phyloP scores from a whole-genome alignment of 2,329 filamentous ascomycete genomes.

The Neoscytalidium dimidiatum region DNA sequence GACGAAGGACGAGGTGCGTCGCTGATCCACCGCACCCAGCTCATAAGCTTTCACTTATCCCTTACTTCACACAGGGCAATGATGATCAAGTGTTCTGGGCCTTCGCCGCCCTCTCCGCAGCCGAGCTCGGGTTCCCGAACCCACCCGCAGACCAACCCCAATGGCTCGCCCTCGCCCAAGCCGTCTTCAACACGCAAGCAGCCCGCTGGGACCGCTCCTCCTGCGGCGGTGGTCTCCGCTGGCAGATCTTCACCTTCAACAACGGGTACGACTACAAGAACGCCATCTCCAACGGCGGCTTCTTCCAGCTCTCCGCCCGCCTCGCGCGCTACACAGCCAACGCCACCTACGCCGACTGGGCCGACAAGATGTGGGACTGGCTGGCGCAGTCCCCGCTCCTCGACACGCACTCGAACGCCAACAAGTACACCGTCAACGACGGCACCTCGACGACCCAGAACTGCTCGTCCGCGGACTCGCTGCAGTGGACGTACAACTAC shows the following conservation, averaged over 20 bases:
- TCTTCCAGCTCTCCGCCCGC: constrained; percentile 41
- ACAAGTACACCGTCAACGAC: constrained; percentile 31
- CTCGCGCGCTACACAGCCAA: constrained; percentile 41
- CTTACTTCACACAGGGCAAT: constrained; percentile 47
- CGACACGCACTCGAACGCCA: neutral
- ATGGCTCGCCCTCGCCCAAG: constrained; percentile 47
- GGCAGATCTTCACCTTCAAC: constrained; percentile 39
- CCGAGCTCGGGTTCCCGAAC: constrained; percentile 51
- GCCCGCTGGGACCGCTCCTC: constrained; percentile 33
- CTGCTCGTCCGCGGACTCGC: constrained; percentile 33
- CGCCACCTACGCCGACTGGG: constrained; percentile 38
- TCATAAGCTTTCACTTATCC: neutral
- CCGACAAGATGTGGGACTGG: constrained; percentile 39
- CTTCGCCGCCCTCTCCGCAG: constrained; percentile 58
- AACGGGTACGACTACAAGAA: constrained; percentile 42
- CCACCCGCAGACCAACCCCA: constrained; percentile 42
- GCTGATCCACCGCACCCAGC: neutral
- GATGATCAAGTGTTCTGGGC: constrained; percentile 63
- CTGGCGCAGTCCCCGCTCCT: constrained; percentile 29
- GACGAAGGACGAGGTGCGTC: constrained; percentile 31
- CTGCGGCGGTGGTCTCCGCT: constrained; percentile 38
- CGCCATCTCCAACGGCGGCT: constrained; percentile 39
- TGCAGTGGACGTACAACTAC: constrained; percentile 41
- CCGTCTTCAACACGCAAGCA: constrained; percentile 41
- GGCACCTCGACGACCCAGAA: constrained; percentile 25